Evolutionary conservation across 176 grass and related monocot species (phyloP), one percentile per base, ranked within the genome.

Genomic region (Areca catechu): DNA sequence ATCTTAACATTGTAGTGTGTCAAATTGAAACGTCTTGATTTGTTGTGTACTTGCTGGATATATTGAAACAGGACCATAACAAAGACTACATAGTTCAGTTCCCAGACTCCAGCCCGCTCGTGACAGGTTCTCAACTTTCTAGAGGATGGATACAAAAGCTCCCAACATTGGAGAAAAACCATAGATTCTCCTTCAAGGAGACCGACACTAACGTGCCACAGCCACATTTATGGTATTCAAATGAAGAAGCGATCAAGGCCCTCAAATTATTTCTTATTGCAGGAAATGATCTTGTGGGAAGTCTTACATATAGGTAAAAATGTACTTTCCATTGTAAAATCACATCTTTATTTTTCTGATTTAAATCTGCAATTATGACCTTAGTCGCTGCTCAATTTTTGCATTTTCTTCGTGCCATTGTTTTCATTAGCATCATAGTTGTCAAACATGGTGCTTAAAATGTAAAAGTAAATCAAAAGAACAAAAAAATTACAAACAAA

Each of bases 221-320:
- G 21, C 91, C 91, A 15, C 91, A 96, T 90, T 67, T 90, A 22
- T 96, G 91, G 91, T 96, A 96, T 73, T 84, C 86, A 68, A 75
- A 66, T 27, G 72, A 90, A 68, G 83, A 96, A 57, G 74, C 76
- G 27, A 49, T 90, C 67, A 90, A 75, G 20, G 86, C 91, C 30
- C 83, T 96, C 28, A 67, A 87, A 63, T 54, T 87, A 53, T 96
- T 96, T 82, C 68, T 96, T 71, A 47, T 66, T 63, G 80, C 74
- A 16, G 83, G 80, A 65, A 71, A 71, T 15, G 54, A 67, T 49
- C 72, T 87, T 82, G 83, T 83, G 61, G 49, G 66, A 87, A 96
- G 86, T 65, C 30, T 56, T 17, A 90, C 91, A 24, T 96, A 71
- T 51, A 87, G 86, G 86, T 87, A 84, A 48, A 55, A n/a, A 43